These are phyloP conservation scores for Aureobasidium uvarum DNA, from an alignment of 2,329 filamentous ascomycete species.

Conservation along the genomic window DNA sequence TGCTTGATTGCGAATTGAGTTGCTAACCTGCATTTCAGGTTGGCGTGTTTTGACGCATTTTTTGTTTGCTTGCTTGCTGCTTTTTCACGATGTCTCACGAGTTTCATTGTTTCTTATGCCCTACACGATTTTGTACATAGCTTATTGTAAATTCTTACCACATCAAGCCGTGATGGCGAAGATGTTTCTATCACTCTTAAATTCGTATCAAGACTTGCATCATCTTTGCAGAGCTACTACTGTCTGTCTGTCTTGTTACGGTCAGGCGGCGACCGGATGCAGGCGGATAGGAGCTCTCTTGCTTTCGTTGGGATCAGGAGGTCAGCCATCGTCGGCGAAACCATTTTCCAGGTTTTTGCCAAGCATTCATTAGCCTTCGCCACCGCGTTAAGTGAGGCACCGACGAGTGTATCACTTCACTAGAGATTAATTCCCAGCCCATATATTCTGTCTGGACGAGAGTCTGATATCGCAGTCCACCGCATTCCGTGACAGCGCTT, in stretches of 20 bases:
- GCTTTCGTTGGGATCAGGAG: slow-evolving; percentile 8
- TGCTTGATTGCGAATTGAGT: slow-evolving; percentile 18
- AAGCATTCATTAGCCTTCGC: neutral
- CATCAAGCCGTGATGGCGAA: neutral
- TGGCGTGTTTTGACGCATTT: slow-evolving; percentile 22
- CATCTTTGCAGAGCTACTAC: neutral
- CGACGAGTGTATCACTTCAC: neutral
- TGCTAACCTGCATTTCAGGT: slow-evolving; percentile 23
- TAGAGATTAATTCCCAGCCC: neutral
- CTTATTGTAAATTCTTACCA: slow-evolving; percentile 18
- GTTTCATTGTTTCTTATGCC: slow-evolving; percentile 20
- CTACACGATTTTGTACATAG: slow-evolving; percentile 23
- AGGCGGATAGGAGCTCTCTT: no score
- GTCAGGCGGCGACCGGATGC: neutral
- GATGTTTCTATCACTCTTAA: neutral
- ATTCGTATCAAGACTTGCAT: neutral
- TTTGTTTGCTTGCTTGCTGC: slow-evolving; percentile 14
- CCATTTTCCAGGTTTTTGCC: neutral
- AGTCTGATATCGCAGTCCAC: neutral
- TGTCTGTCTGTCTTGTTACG: neutral
- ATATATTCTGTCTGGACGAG: neutral
- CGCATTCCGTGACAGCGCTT: neutral
- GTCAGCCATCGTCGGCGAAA: neutral
- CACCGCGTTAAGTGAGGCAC: neutral
- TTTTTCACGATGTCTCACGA: slow-evolving; percentile 23